Evolutionary conservation across 805 yeast genomes (phyloP), one percentile per base, ranked within the genome.

Genomic region (Komagataella kurtzmanii): DNA sequence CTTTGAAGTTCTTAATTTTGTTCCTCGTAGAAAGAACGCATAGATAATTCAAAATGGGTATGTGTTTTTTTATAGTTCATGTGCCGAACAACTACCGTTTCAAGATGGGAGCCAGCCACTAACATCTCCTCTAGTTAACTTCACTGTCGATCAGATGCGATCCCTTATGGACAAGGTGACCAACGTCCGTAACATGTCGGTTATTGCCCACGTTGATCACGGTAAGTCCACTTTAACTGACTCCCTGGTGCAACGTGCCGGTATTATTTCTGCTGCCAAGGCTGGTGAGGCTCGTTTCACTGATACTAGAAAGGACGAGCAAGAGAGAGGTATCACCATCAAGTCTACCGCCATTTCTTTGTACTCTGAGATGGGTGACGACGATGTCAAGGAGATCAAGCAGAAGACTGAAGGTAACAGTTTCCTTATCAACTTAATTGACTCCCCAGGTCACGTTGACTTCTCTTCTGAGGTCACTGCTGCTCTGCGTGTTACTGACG

Each of bases 361-460:
- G 72, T 91, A 75, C 81, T 81, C 97, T 65, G 84, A 86, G 72
- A 81, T 89, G 85, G 65, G 68, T 53, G 95, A 86, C 53, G 95
- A 86, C 52, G 96, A 88, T 68, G 82, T 78, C 60, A 85, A 85
- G 73, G 88, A 82, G 65, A 91, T 93, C 79, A 79, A 83, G 74
- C 98, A 93, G 80, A 82, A 85, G 77, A 83, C 93, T 60, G 85
- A 72, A 18, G 98, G 98, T 75, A 86, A 79, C 84, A 83, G 84
- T 72, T 91, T 91, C 84, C 85, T 91, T 79, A 83, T 91, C 65
- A 91, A 91, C 88, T 83, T 91, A 83, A 91, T 91, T 67, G 99
- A 91, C 76, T 93, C 99, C 65, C 99, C 99, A 77, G 99, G 99
- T 87, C 99, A 91, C 97, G 98, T 91, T 83, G 99, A 91, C 80